Conservation (phyloP, 2,329 filamentous ascomycete genomes). For the Fusarium sp. region DNA sequence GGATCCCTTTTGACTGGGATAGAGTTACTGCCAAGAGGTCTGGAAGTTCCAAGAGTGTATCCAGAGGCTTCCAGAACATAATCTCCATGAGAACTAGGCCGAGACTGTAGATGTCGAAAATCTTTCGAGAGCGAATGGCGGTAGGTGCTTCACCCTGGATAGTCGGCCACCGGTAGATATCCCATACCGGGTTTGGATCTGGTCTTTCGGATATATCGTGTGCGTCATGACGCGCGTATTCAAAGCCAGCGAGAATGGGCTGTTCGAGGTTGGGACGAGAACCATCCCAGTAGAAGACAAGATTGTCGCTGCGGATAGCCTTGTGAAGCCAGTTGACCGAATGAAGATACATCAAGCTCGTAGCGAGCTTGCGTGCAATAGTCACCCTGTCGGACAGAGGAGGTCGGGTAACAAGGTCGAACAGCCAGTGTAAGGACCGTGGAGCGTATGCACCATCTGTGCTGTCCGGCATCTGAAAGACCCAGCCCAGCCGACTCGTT, state of each 20-base stretch:
- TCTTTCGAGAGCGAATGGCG: neutral
- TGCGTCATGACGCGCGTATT: neutral
- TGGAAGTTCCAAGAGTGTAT: neutral
- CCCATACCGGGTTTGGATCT: neutral
- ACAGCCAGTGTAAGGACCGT: neutral
- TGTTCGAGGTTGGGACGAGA: neutral
- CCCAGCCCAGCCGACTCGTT: neutral
- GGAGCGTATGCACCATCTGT: neutral
- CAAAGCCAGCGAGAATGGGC: neutral
- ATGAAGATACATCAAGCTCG: neutral
- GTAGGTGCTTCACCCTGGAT: neutral
- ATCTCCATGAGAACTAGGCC: neutral
- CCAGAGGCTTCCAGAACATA: neutral
- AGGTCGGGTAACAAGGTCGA: neutral
- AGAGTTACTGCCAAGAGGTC: neutral
- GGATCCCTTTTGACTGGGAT: neutral
- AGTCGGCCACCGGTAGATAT: neutral
- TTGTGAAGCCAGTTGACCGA: neutral
- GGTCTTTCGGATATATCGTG: neutral
- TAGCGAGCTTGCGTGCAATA: neutral
- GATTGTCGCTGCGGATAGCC: neutral
- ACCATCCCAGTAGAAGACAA: neutral
- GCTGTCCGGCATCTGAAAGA: neutral
- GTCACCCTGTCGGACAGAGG: neutral
- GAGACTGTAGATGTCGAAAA: neutral